Conservation (phyloP, 192 early-diverging fungal species). For the Piromyces sp. region DNA sequence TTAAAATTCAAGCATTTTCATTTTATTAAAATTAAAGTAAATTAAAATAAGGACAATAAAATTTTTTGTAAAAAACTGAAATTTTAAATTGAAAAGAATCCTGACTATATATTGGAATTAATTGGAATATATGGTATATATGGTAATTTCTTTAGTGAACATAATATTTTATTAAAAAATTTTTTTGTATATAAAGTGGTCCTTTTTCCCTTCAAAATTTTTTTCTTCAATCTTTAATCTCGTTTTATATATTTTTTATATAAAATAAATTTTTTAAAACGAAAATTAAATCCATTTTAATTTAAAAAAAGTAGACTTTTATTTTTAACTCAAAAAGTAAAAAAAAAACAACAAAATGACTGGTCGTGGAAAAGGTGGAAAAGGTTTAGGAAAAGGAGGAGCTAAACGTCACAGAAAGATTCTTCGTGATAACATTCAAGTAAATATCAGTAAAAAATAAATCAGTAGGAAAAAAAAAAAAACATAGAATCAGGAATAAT, state of each 20-base stretch:
- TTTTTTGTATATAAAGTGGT: background rate
- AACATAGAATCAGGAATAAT: too few species aligned
- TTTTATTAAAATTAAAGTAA: too few species aligned
- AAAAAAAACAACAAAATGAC: constrained; percentile 45
- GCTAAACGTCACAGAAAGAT: constrained; percentile 99
- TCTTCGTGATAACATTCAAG: constrained; percentile 95
- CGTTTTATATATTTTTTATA: background rate
- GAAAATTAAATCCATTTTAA: background rate
- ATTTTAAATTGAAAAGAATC: too few species aligned
- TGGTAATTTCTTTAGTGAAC: too few species aligned
- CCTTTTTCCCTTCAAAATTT: background rate
- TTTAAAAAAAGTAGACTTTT: too few species aligned
- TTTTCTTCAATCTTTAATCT: background rate
- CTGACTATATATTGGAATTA: too few species aligned
- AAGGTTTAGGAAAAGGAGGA: constrained; percentile 89
- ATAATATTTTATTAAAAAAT: background rate
- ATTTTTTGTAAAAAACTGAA: too few species aligned
- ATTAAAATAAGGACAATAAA: too few species aligned
- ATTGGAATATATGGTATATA: too few species aligned
- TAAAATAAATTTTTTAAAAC: background rate
- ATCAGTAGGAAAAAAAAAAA: too few species aligned
- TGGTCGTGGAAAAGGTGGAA: constrained; percentile 96
- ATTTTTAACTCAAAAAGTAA: background rate
- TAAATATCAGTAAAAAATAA: background rate
- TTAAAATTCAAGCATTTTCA: too few species aligned